Evolutionary conservation across 352 stramenopile genomes (phyloP), one percentile per base, ranked within the genome.

Genomic region (Phytophthora tentaculata): DNA sequence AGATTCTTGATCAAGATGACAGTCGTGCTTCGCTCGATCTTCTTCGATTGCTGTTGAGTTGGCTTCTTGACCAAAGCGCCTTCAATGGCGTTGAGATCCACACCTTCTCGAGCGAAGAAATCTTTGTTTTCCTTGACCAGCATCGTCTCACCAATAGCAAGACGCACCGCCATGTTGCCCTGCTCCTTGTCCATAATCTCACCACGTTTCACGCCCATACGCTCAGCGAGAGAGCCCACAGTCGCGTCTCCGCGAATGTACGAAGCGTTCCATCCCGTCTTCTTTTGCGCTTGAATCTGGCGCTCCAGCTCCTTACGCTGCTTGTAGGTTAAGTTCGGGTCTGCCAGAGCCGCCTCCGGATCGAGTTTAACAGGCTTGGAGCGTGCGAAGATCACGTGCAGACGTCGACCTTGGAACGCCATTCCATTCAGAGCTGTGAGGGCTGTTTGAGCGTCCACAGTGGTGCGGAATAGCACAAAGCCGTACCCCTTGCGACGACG

Each of bases 1-100:
- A 99, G 67, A 76, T 99, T 99, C 74, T 99, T 99, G 35, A 99
- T 92, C 20, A 99, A 72, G 28, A 99, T 96, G 44, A 96, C 89
- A 7, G 86, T 98, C 43, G 90, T 95, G 72, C 96, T 99, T 43
- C 97, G 89, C 74, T 98, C 90, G 5, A 94, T 79, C 56, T 90
- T 93, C 51, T 77, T 80, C 5, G 73, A 65, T 54, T 81, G 76
- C 44, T 73, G 69, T 58, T 73, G 73, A 41, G 56, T 74, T 22
- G 67, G 66, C 43, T 84, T 83, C 64, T 91, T 89, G 28, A 86
- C 70, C 16, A 97, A 74, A 16, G 84, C 77, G 32, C 86, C 85
- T 65, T 99, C 95, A 71, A 99, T 89, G 20, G 89, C 91, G 26
- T 97, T 89, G 50, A 99, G 77, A 64, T 99, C 92, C 26, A 99